Conservation (phyloP, 2,329 filamentous ascomycete species). For the Emydomyces testavorans region DNA sequence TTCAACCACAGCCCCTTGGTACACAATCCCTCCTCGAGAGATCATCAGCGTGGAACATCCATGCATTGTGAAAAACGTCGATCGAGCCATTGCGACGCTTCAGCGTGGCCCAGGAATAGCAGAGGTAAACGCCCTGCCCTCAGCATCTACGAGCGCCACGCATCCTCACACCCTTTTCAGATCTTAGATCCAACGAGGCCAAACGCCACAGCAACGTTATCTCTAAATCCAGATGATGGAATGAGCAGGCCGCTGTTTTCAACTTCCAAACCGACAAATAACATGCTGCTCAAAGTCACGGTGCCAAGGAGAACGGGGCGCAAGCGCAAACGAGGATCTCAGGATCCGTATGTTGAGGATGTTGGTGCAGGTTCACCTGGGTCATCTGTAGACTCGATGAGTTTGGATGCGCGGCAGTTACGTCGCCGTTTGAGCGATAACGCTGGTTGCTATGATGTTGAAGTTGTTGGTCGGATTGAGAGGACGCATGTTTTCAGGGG, state of each 20-base stretch:
- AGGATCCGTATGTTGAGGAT: conserved; percentile 48
- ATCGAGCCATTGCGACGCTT: conserved; percentile 52
- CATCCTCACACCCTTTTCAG: conserved; percentile 22
- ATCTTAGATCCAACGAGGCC: conserved; percentile 36
- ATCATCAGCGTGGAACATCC: conserved; percentile 57
- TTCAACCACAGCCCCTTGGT: conserved; percentile 35
- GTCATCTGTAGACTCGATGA: conserved; percentile 24
- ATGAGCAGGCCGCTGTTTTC: conserved; percentile 69
- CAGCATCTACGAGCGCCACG: background rate
- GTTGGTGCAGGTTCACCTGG: conserved; percentile 25
- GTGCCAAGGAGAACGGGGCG: conserved; percentile 78
- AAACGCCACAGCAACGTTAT: conserved; percentile 51
- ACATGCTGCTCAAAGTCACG: conserved; percentile 74
- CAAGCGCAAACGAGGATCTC: conserved; percentile 68
- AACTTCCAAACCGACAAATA: conserved; percentile 62
- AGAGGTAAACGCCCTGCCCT: conserved; percentile 32
- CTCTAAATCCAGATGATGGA: conserved; percentile 67
- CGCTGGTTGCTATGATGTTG: conserved; percentile 51
- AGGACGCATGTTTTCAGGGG: conserved; percentile 79
- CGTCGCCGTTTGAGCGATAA: conserved; percentile 61
- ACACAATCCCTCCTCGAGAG: conserved; percentile 41
- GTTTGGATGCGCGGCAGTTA: conserved; percentile 45
- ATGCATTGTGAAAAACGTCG: conserved; percentile 52
- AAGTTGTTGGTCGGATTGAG: conserved; percentile 60
- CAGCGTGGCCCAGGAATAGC: conserved; percentile 46